These are phyloP conservation scores for Colletotrichum gigasporum DNA, from an alignment of 2,329 filamentous ascomycete genomes.

Conservation along the genomic window DNA sequence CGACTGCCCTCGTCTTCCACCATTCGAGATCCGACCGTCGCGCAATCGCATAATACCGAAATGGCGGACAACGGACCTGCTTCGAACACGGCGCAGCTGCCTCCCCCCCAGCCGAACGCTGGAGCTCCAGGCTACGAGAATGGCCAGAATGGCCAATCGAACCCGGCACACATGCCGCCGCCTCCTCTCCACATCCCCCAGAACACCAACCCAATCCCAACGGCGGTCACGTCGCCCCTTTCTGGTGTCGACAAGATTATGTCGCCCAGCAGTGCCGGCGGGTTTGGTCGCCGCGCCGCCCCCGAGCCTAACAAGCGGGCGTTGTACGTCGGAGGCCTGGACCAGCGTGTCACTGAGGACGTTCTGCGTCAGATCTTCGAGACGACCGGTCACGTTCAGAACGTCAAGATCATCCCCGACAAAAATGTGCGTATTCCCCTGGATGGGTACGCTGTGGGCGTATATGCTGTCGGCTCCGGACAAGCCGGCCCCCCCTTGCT, in stretches of 20 bases:
- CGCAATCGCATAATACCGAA: slow-evolving; percentile 27
- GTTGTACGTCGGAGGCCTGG: slow-evolving; percentile 93
- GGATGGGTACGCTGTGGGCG: not conserved
- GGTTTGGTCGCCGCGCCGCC: slow-evolving; percentile 87
- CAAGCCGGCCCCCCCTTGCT: not conserved
- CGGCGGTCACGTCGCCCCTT: slow-evolving; percentile 89
- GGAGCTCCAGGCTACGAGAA: slow-evolving; percentile 82
- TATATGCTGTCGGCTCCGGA: not conserved
- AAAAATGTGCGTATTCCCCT: slow-evolving; percentile 84
- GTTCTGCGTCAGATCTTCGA: slow-evolving; percentile 98
- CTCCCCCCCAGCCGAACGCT: slow-evolving; percentile 73
- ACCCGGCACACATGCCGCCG: slow-evolving; percentile 84
- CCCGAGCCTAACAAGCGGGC: slow-evolving; percentile 99
- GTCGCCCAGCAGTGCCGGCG: slow-evolving; percentile 84
- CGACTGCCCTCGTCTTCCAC: not conserved
- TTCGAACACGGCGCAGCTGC: slow-evolving; percentile 71
- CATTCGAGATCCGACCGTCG: slow-evolving; percentile 6
- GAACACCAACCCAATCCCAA: slow-evolving; percentile 95
- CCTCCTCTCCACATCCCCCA: slow-evolving; percentile 93
- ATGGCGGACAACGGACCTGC: slow-evolving; percentile 84
- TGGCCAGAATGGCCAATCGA: slow-evolving; percentile 75
- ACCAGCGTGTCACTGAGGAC: slow-evolving; percentile 95
- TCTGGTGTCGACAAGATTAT: slow-evolving; percentile 76
- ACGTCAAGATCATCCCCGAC: slow-evolving; percentile 99
- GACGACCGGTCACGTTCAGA: slow-evolving; percentile 97